phyloP scores from a whole-genome alignment of 805 yeast species.

The Saccharomycopsis malanga region DNA sequence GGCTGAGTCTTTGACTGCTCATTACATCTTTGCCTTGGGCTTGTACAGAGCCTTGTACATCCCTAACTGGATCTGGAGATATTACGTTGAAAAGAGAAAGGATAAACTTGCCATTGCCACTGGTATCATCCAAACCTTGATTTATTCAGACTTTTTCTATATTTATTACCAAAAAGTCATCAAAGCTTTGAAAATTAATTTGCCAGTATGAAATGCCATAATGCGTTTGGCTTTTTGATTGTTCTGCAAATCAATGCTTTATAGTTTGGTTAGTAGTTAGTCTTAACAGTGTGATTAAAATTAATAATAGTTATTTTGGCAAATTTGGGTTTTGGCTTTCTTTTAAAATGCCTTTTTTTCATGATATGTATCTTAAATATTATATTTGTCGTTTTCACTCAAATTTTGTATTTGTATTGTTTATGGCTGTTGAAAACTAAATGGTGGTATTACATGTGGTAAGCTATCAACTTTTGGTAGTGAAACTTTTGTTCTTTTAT shows the following conservation, averaged over 20 bases:
- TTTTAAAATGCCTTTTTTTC: background rate
- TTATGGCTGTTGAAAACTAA: too few species aligned
- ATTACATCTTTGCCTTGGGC: slow-evolving; percentile 92
- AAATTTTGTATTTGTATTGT: too few species aligned
- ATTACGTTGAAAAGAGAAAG: slow-evolving; percentile 49
- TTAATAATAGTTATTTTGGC: too few species aligned
- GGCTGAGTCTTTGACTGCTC: slow-evolving; percentile 80
- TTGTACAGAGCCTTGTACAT: slow-evolving; percentile 82
- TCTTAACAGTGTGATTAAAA: too few species aligned
- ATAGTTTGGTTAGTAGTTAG: too few species aligned
- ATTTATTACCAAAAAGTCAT: slow-evolving; percentile 77
- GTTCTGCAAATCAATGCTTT: too few species aligned
- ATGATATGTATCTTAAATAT: too few species aligned
- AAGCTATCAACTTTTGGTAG: too few species aligned
- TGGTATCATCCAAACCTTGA: slow-evolving; percentile 76
- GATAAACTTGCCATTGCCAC: slow-evolving; percentile 70
- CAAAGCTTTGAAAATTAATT: slow-evolving; percentile 67
- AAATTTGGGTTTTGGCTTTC: background rate
- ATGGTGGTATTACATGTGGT: too few species aligned
- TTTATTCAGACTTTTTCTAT: slow-evolving; percentile 94
- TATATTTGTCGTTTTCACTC: too few species aligned
- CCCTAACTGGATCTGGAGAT: slow-evolving; percentile 94
- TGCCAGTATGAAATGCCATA: slow-evolving; percentile 56
- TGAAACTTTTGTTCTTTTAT: too few species aligned
- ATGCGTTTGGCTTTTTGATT: too few species aligned